Evolutionary conservation across 2,329 filamentous ascomycete species (phyloP), one percentile per base, ranked within the genome.

Genomic region (Cadophora gregata): DNA sequence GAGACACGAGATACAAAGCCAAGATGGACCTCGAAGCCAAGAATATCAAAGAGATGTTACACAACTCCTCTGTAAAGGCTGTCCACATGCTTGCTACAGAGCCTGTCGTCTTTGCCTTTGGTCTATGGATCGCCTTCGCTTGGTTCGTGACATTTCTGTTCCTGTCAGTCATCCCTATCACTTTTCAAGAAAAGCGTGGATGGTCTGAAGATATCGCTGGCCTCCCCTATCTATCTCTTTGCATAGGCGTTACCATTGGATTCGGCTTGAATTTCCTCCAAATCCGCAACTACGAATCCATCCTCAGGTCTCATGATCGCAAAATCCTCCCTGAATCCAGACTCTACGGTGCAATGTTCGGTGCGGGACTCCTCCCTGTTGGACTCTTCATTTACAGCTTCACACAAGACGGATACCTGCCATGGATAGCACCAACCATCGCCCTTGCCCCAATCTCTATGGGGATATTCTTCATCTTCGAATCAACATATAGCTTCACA

Each of bases 81-180:
- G 96, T 97, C 77, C 86, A 81, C 78, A 77, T 77, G 81, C 86
- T 93, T 24, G 81, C 89, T 70, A 93, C 90, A 0, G 91, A 93
- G 71, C 89, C 90, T 0, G 89, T 93, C 21, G 90, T 93, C 24
- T 93, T 93, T 78, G 92, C 86, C 80, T 97, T 97, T 80, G 93
- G 91, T 0, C 82, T 97, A 0, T 97, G 93, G 93, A 90, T 93
- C 0, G 86, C 92, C 0, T 97, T 97, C 77, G 89, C 90, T 31
- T 97, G 94, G 94, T 92, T 90, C 0, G 86, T 96, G 0, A 85
- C 97, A 0, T 97, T 97, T 77, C 82, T 97, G 33, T 92, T 91
- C 29, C 93, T 97, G 71, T 87, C 88, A 16, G 90, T 92, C 1
- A 86, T 97, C 10, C 92, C 93, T 0, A 89, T 90, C 65, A 88